A percentile compares a stretch with the other conserved stretches of the same genome.
These are phyloP conservation scores for Cercospora brassicicola DNA, from an alignment of 2,329 filamentous ascomycete species.

Conservation along the genomic window DNA sequence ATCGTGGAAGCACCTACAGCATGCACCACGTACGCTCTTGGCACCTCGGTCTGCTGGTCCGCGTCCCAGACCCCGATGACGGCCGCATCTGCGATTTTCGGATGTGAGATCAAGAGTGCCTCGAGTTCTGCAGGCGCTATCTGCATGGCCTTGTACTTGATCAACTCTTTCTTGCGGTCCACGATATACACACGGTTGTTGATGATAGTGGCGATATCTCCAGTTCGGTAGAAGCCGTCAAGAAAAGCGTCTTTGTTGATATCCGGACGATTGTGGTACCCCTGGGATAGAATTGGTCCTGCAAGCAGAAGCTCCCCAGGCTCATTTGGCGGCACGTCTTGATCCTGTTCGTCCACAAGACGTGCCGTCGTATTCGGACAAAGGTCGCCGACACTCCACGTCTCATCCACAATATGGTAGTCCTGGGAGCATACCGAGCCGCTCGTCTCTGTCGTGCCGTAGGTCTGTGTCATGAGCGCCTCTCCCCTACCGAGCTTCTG, in stretches of 20 bases:
- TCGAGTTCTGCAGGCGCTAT: conserved; percentile 37
- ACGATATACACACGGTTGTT: conserved; percentile 40
- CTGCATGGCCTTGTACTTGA: conserved; percentile 44
- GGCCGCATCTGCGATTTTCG: conserved; percentile 70
- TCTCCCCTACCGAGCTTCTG: conserved; percentile 16
- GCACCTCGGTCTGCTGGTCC: conserved; percentile 53
- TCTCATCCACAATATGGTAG: conserved; percentile 10
- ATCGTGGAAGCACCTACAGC: not conserved
- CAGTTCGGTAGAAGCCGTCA: conserved; percentile 44
- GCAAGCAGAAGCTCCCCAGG: conserved; percentile 11
- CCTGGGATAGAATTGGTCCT: conserved; percentile 12
- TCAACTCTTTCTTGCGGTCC: conserved; percentile 38
- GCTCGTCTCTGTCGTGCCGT: conserved; percentile 60
- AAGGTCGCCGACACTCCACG: conserved; percentile 11
- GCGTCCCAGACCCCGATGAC: conserved; percentile 72
- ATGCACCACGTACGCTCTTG: conserved; percentile 29
- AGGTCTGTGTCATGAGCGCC: conserved; percentile 48
- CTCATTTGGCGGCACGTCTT: conserved; percentile 9
- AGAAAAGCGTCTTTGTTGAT: conserved; percentile 12
- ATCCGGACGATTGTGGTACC: conserved; percentile 12
- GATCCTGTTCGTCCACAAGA: conserved; percentile 9
- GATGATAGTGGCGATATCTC: conserved; percentile 38
- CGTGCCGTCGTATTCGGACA: conserved; percentile 10
- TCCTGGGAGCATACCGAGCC: conserved; percentile 47
- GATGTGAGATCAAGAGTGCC: conserved; percentile 49